Base-by-base conservation (phyloP, 805 yeast species). In the Candida methanosorbosa region DNA sequence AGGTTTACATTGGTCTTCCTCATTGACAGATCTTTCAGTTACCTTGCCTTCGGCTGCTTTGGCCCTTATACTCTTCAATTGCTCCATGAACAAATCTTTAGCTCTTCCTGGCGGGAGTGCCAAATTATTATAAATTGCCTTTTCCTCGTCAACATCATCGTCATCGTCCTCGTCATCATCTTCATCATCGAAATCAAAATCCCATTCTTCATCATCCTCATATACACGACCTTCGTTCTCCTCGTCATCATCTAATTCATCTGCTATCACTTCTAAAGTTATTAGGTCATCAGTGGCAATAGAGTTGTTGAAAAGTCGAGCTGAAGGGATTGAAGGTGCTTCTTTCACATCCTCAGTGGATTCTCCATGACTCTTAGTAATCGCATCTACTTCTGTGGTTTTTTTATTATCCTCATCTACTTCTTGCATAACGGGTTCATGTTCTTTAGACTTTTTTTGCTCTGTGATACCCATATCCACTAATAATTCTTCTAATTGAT, bases 211-310 rank as follows among this genome's bases (percentile, higher is more conserved):
- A 17, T 60, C 63, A 13, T 59, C 57, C 5, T 51, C 52, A 39
- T 52, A 50, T 2, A 56, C 60, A 36, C 49, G 56, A 17, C 59
- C 68, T 43, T 63, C 66, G 29, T 59, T 63, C 12, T 55, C 49
- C 2, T 39, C 49, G 2, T 45, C 56, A 4, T 52, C 61, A 18
- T 55, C 60, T 12, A 68, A 43, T 11, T 71, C 72, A 33, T 67
- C 73, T 0, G 80, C 77, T 2, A 75, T 56, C 18, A 75, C 33
- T 39, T 76, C 81, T 13, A 77, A 50, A 35, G 75, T 73, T 1
- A 72, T 48, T 8, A 75, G 45, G 38, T 75, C 78, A 4, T 66
- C 64, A 4, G 57, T 57, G 34, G 63, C 68, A 30, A 68, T 57
- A 1, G 63, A 56, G 1, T 52, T 46, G 23, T 21, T 21, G n/a